Evolutionary conservation across 2,329 filamentous ascomycete genomes (phyloP).

Genomic region (Fusarium austroafricanum): DNA sequence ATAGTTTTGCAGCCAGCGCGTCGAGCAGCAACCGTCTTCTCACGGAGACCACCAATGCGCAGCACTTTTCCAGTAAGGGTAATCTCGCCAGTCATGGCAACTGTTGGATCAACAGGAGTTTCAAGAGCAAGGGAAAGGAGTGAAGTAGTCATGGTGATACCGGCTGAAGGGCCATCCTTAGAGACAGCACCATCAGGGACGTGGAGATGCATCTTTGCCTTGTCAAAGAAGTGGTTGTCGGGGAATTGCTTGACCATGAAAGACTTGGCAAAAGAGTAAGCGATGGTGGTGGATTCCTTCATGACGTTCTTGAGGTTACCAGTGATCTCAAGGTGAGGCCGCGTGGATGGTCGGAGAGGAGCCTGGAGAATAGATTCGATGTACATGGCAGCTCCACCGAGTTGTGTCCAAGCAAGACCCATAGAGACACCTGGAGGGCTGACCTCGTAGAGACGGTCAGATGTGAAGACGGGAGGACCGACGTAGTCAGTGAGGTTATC

Average conservation of each 20-base stretch:
- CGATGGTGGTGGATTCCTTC: conserved; percentile 96
- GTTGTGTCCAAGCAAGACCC: conserved; percentile 97
- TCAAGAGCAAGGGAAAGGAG: conserved; percentile 87
- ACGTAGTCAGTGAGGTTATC: conserved; percentile 97
- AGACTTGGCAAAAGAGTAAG: conserved; percentile 95
- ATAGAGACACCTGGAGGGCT: conserved; percentile 96
- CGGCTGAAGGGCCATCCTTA: conserved; percentile 93
- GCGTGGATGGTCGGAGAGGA: conserved; percentile 77
- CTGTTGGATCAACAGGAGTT: conserved; percentile 80
- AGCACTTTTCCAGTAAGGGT: conserved; percentile 97
- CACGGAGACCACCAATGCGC: conserved; percentile 90
- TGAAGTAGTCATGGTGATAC: conserved; percentile 98
- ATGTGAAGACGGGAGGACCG: conserved; percentile 93
- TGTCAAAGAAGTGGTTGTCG: conserved; percentile 95
- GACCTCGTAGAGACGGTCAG: conserved; percentile 92
- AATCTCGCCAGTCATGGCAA: conserved; percentile 98
- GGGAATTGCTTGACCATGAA: conserved; percentile 87
- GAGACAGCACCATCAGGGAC: conserved; percentile 96
- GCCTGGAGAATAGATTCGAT: conserved; percentile 96
- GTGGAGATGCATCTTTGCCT: conserved; percentile 93
- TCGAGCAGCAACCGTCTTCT: conserved; percentile 97
- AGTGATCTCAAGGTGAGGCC: conserved; percentile 87
- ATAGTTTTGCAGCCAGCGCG: conserved; percentile 92
- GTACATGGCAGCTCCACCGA: conserved; percentile 96
- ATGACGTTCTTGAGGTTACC: conserved; percentile 96